A percentile compares a stretch with the other conserved stretches of the same genome.
Evolutionary conservation across 768 basidiomycete genomes (phyloP).

Genomic region (Amanita exitialis): DNA sequence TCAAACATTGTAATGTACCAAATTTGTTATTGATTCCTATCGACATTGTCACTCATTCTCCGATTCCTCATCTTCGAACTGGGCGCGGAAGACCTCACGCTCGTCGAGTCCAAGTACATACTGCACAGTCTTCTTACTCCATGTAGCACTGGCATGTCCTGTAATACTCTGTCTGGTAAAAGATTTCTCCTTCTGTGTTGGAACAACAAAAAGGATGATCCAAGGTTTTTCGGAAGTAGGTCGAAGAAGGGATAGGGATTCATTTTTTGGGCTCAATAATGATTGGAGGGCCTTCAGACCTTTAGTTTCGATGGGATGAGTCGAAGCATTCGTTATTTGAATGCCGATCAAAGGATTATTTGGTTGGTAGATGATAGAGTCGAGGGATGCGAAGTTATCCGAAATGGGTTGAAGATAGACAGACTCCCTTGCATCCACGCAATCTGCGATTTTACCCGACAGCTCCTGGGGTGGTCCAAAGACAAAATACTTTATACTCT

Average conservation of each 20-base stretch:
- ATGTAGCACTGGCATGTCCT: not conserved
- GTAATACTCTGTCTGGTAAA: not conserved
- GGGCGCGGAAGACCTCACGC: not conserved
- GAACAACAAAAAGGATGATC: constrained; percentile 3
- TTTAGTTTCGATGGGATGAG: not conserved
- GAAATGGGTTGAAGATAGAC: not conserved
- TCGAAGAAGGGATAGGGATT: not conserved
- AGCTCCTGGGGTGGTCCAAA: not conserved
- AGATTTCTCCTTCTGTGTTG: not conserved
- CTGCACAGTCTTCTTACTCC: no score
- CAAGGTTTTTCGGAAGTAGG: not conserved
- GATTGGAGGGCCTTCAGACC: not conserved
- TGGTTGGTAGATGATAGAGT: not conserved
- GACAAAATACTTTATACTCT: no score
- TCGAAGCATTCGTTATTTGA: not conserved
- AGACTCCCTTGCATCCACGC: not conserved
- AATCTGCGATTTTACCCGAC: not conserved
- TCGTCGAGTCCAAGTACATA: not conserved
- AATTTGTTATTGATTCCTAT: not conserved
- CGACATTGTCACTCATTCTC: no score
- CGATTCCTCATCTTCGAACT: not conserved
- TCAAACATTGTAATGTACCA: no score
- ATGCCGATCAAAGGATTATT: not conserved
- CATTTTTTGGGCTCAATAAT: not conserved
- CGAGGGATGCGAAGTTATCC: not conserved